These are phyloP conservation scores for Podila epigama DNA, from an alignment of 192 early-diverging fungal species.

Conservation along the genomic window DNA sequence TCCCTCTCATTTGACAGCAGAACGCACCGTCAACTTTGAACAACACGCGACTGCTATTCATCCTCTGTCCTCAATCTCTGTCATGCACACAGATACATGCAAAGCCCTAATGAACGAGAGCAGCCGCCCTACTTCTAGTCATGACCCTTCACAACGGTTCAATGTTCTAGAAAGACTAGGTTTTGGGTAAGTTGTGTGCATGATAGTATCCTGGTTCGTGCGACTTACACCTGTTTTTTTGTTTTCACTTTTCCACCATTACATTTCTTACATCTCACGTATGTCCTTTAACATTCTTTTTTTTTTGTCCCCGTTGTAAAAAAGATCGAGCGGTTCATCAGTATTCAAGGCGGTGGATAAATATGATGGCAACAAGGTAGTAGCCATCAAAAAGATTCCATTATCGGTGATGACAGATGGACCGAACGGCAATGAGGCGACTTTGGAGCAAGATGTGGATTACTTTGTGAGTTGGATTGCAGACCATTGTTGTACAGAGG, in stretches of 20 bases:
- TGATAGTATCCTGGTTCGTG: no score
- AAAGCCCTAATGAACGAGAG: not conserved
- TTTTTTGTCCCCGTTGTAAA: not conserved
- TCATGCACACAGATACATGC: no score
- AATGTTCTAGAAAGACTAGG: not conserved
- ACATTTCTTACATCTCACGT: not conserved
- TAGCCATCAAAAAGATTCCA: slow-evolving; percentile 42
- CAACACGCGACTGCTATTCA: no score
- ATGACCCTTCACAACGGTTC: not conserved
- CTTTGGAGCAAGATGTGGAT: slow-evolving; percentile 14
- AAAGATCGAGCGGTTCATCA: slow-evolving; percentile 28
- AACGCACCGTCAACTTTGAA: no score
- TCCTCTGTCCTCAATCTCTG: not conserved
- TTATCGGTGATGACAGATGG: slow-evolving; percentile 16
- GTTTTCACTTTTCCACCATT: not conserved
- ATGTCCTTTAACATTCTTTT: not conserved
- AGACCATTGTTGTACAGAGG: slow-evolving; percentile 3
- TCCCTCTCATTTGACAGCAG: no score
- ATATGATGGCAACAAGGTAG: not conserved
- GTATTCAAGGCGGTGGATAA: slow-evolving; percentile 29
- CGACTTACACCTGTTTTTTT: not conserved
- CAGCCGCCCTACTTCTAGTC: not conserved
- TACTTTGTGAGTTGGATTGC: slow-evolving; percentile 32
- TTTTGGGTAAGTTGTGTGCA: not conserved
- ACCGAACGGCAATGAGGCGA: not conserved